Evolutionary conservation across 768 basidiomycete species (phyloP).

Genomic region (Gloeopeniophorella convolvens): DNA sequence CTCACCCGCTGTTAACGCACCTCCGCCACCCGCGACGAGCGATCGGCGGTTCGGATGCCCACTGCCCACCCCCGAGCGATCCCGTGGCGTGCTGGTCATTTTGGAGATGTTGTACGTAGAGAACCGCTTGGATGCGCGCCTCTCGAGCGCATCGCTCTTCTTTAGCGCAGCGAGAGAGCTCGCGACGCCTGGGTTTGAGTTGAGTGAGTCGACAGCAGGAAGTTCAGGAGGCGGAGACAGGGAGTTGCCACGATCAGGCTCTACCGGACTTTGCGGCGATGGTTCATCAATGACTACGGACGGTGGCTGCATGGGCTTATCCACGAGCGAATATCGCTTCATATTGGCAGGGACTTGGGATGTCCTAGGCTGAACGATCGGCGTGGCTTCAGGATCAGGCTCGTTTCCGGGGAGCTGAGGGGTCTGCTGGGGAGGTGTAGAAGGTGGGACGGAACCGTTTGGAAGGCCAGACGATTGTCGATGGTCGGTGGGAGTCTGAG

Average conservation of each 20-base stretch:
- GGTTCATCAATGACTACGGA: slow-evolving; percentile 50
- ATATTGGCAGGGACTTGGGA: slow-evolving; percentile 56
- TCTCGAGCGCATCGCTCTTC: slow-evolving; percentile 77
- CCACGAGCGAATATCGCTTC: slow-evolving; percentile 75
- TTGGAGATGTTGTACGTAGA: slow-evolving; percentile 92
- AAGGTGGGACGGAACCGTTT: background rate
- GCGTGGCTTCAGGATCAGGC: slow-evolving; percentile 18
- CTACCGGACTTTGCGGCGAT: slow-evolving; percentile 22
- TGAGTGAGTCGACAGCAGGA: slow-evolving; percentile 42
- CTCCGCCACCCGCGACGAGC: slow-evolving; percentile 47
- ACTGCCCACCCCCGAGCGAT: slow-evolving; percentile 30
- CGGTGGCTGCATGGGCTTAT: slow-evolving; percentile 52
- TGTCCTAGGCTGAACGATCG: slow-evolving; percentile 28
- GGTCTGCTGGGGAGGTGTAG: slow-evolving; percentile 12
- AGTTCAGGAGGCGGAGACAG: slow-evolving; percentile 32
- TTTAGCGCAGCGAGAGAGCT: slow-evolving; percentile 84
- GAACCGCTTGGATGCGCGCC: slow-evolving; percentile 92
- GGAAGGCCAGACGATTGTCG: background rate
- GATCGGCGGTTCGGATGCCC: slow-evolving; percentile 58
- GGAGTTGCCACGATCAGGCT: slow-evolving; percentile 19
- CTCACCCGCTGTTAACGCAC: slow-evolving; percentile 61
- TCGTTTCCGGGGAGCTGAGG: slow-evolving; percentile 16
- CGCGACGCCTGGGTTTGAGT: slow-evolving; percentile 40
- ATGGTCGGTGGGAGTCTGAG: slow-evolving; percentile 4
- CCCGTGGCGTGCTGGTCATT: slow-evolving; percentile 66